These are phyloP conservation scores for Penicillium concentricum DNA, from an alignment of 2,329 filamentous ascomycete genomes.

Conservation along the genomic window DNA sequence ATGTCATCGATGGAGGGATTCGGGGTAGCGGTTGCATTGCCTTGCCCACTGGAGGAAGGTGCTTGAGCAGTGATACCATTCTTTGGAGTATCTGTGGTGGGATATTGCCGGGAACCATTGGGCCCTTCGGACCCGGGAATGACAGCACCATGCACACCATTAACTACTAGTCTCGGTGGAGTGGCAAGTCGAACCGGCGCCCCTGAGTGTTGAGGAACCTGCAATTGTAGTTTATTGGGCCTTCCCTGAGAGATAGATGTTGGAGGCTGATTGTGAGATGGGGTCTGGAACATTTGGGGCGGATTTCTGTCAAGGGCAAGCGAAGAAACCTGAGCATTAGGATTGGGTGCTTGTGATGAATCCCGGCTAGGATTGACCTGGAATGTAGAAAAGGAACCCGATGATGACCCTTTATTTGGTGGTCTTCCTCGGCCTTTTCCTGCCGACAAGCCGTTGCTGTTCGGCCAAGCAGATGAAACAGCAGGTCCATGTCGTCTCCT, in stretches of 20 bases:
- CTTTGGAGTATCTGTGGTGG: background rate
- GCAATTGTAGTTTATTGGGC: constrained; percentile 43
- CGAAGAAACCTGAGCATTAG: constrained; percentile 38
- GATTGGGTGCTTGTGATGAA: constrained; percentile 45
- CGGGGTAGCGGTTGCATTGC: constrained; percentile 4
- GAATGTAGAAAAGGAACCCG: constrained; percentile 68
- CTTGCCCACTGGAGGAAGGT: background rate
- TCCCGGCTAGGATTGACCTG: constrained; percentile 59
- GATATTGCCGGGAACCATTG: background rate
- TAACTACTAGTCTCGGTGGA: constrained; percentile 42
- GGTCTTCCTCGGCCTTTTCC: constrained; percentile 78
- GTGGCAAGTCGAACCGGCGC: constrained; percentile 45
- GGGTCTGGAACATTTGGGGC: constrained; percentile 14
- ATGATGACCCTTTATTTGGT: constrained; percentile 66
- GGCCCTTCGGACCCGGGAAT: background rate
- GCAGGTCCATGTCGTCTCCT: constrained; percentile 73
- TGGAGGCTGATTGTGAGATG: constrained; percentile 28
- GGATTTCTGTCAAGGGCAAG: constrained; percentile 45
- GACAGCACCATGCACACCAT: constrained; percentile 31
- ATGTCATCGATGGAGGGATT: constrained; percentile 34
- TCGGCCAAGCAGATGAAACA: constrained; percentile 87
- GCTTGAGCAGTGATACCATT: background rate
- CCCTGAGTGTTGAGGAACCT: constrained; percentile 43
- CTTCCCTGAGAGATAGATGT: constrained; percentile 26
- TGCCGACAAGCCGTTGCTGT: constrained; percentile 59